Percentiles rank a stretch among this genome's conserved stretches.
These are phyloP conservation scores for Debaryomyces hansenii DNA, from an alignment of 805 yeast species.

Conservation along the genomic window DNA sequence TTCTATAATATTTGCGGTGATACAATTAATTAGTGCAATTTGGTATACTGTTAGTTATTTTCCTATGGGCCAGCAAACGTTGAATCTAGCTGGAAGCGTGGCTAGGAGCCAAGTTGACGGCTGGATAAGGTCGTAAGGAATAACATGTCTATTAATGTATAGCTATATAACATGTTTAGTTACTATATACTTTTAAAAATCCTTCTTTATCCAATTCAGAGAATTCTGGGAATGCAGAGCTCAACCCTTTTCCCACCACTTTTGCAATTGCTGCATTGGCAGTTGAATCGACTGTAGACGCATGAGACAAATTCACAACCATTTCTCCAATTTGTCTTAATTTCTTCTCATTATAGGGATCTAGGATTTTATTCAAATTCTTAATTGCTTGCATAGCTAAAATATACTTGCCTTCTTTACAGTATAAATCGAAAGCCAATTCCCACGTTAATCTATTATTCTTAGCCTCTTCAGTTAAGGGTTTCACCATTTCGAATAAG, in stretches of 20 bases:
- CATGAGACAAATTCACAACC: slow-evolving; percentile 31
- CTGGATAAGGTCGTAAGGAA: slow-evolving; percentile 36
- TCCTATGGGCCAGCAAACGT: slow-evolving; percentile 47
- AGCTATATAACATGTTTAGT: slow-evolving; percentile 3
- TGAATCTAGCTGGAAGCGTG: slow-evolving; percentile 41
- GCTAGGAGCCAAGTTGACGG: slow-evolving; percentile 45
- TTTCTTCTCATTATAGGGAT: slow-evolving; percentile 16
- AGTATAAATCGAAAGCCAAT: slow-evolving; percentile 39
- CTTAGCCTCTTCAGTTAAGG: slow-evolving; percentile 44
- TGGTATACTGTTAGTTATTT: slow-evolving; percentile 50
- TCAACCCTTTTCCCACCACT: slow-evolving; percentile 39
- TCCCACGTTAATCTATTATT: slow-evolving; percentile 41
- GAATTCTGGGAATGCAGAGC: slow-evolving; percentile 34
- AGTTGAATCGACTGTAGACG: slow-evolving; percentile 31
- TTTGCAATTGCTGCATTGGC: slow-evolving; percentile 48
- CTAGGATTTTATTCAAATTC: slow-evolving; percentile 40
- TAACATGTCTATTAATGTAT: slow-evolving; percentile 5
- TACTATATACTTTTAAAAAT: slow-evolving; percentile 12
- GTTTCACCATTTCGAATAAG: slow-evolving; percentile 42
- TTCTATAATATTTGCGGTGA: slow-evolving; percentile 40
- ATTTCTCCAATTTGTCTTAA: slow-evolving; percentile 23
- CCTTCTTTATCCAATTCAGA: slow-evolving; percentile 15
- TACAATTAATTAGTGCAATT: slow-evolving; percentile 40
- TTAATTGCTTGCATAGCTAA: slow-evolving; percentile 46
- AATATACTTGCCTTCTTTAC: slow-evolving; percentile 44